These are phyloP conservation scores for Bipolaris oryzae DNA, from an alignment of 2,329 filamentous ascomycete genomes.

Conservation along the genomic window DNA sequence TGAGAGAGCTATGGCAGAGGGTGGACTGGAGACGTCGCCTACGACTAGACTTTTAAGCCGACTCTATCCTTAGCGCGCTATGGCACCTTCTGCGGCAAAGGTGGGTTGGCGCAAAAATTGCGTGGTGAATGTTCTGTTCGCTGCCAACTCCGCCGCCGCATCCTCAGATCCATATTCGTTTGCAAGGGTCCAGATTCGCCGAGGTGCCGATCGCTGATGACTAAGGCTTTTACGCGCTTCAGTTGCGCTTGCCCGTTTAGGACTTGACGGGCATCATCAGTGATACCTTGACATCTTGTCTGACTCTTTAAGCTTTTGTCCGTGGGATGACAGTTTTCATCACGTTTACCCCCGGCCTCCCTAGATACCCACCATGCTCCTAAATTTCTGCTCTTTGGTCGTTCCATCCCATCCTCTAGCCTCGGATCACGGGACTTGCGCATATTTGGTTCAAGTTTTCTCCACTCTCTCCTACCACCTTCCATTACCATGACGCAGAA, in stretches of 20 bases:
- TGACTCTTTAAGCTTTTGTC: slow-evolving; percentile 10
- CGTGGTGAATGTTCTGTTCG: slow-evolving; percentile 9
- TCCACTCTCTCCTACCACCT: neutral
- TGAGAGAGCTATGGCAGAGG: neutral
- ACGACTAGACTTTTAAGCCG: neutral
- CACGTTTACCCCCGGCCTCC: neutral
- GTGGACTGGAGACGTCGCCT: neutral
- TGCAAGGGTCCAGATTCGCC: slow-evolving; percentile 23
- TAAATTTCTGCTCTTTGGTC: neutral
- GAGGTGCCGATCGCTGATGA: slow-evolving; percentile 27
- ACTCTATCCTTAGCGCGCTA: slow-evolving; percentile 1
- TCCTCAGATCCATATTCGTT: slow-evolving; percentile 16
- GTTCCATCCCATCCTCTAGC: neutral
- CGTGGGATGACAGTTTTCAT: slow-evolving; percentile 8
- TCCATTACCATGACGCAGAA: slow-evolving; percentile 59
- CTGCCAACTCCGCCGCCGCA: slow-evolving; percentile 19
- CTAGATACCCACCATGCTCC: neutral
- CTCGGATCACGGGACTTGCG: neutral
- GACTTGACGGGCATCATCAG: slow-evolving; percentile 25
- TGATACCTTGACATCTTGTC: slow-evolving; percentile 12
- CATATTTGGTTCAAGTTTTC: neutral
- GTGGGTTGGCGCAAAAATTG: slow-evolving; percentile 28
- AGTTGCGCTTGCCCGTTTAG: slow-evolving; percentile 25
- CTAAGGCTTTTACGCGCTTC: slow-evolving; percentile 19
- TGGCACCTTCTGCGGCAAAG: neutral